Conservation (phyloP, 2,329 filamentous ascomycete species). For the Elsinoe necatrix region DNA sequence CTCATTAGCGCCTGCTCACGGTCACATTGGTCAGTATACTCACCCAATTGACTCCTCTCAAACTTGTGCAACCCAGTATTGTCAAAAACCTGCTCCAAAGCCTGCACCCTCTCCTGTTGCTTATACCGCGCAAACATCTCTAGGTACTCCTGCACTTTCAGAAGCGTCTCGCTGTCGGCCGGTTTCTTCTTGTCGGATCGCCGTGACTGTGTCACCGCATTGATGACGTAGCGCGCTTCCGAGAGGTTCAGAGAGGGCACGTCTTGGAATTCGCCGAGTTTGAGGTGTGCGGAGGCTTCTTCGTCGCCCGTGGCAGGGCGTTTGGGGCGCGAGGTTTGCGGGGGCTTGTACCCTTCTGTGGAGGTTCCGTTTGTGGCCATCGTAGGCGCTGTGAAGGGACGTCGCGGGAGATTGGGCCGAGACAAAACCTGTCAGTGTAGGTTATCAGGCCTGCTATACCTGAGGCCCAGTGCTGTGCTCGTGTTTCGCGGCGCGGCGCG, state of each 20-base stretch:
- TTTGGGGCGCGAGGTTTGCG: constrained; percentile 48
- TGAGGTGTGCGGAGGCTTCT: constrained; percentile 71
- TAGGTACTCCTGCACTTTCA: constrained; percentile 84
- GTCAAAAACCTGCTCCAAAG: constrained; percentile 72
- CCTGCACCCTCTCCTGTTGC: constrained; percentile 86
- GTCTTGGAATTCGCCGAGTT: constrained; percentile 86
- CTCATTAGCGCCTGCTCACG: neutral
- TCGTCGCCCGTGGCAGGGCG: constrained; percentile 69
- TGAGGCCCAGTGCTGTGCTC: neutral
- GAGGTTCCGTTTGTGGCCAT: constrained; percentile 26
- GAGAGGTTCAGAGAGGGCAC: constrained; percentile 87
- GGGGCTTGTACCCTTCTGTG: constrained; percentile 19
- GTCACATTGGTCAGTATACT: constrained; percentile 22
- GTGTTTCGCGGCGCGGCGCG: neutral
- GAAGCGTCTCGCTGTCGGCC: constrained; percentile 49
- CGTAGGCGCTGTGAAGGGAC: neutral
- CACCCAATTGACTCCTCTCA: constrained; percentile 86
- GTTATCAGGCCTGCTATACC: neutral
- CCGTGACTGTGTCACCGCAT: constrained; percentile 53
- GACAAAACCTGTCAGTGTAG: neutral
- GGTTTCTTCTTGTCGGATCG: constrained; percentile 17
- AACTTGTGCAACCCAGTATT: constrained; percentile 68
- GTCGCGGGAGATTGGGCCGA: neutral
- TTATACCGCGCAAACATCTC: constrained; percentile 95
- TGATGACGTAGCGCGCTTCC: constrained; percentile 85